A percentile compares a stretch with the other conserved stretches of the same genome.
These are phyloP conservation scores for Colletotrichum lini DNA, from an alignment of 2,329 filamentous ascomycete species.

Conservation along the genomic window DNA sequence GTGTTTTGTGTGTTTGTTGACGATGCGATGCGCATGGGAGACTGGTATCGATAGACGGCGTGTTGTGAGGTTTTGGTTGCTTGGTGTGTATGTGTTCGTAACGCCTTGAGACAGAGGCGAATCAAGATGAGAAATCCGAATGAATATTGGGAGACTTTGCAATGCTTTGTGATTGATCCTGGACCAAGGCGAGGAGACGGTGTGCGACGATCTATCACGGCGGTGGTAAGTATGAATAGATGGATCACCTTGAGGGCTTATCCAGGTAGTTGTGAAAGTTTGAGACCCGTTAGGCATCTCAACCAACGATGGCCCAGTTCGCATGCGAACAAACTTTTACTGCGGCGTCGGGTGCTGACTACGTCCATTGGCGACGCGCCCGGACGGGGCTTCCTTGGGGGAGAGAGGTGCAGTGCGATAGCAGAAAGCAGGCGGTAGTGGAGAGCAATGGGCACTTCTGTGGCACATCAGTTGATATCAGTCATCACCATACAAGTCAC, in stretches of 20 bases:
- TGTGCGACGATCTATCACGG: not conserved
- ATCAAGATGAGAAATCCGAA: constrained; percentile 8
- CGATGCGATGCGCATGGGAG: constrained; percentile 2
- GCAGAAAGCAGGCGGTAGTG: no score
- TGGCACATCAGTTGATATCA: no score
- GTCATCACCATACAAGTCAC: no score
- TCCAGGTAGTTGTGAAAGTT: no score
- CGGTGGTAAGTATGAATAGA: not conserved
- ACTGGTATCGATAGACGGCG: not conserved
- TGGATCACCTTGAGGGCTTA: not conserved
- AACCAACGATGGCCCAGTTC: no score
- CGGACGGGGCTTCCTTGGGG: no score
- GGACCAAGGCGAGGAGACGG: not conserved
- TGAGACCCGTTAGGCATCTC: no score
- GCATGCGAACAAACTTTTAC: no score
- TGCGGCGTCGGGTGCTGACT: no score
- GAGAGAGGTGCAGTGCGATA: no score
- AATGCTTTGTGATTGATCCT: not conserved
- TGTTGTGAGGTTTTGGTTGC: not conserved
- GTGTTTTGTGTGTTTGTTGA: not conserved
- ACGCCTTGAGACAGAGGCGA: not conserved
- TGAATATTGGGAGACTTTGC: not conserved
- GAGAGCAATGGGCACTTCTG: no score
- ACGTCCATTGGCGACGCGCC: no score
- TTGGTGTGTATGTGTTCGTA: not conserved